Evolutionary conservation across 768 basidiomycete species (phyloP).

Genomic region (Boletus subparvulus): DNA sequence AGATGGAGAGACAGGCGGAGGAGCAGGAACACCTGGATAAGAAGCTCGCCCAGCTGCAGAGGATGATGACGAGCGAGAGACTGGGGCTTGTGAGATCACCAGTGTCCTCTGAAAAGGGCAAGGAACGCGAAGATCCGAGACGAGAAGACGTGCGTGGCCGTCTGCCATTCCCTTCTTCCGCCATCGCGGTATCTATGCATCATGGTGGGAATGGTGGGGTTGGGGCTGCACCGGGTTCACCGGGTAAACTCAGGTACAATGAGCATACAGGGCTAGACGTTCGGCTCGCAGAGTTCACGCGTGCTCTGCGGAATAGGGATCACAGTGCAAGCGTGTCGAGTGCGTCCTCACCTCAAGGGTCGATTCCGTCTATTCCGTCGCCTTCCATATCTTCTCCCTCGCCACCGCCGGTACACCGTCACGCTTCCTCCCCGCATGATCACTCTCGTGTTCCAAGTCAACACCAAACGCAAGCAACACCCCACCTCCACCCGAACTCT

Average conservation of each 20-base stretch:
- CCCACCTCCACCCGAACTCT: constrained; percentile 14
- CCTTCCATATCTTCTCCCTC: constrained; percentile 57
- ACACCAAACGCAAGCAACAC: constrained; percentile 2
- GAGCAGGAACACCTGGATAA: constrained; percentile 65
- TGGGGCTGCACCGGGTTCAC: constrained; percentile 23
- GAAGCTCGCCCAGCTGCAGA: constrained; percentile 68
- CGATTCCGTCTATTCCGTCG: constrained; percentile 80
- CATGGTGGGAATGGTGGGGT: background rate
- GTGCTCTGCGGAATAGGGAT: constrained; percentile 44
- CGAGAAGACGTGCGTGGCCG: constrained; percentile 45
- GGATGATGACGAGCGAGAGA: constrained; percentile 70
- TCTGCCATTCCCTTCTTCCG: constrained; percentile 20
- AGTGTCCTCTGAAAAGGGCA: constrained; percentile 38
- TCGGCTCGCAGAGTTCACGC: constrained; percentile 36
- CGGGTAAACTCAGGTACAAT: constrained; percentile 28
- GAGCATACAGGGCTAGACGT: constrained; percentile 30
- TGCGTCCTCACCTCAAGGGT: constrained; percentile 70
- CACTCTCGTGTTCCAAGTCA: constrained; percentile 1
- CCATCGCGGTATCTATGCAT: constrained; percentile 1
- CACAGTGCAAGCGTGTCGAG: constrained; percentile 75
- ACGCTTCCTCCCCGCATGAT: constrained; percentile 25
- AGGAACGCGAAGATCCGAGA: constrained; percentile 23
- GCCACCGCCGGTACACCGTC: constrained; percentile 31
- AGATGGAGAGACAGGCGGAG: constrained; percentile 63
- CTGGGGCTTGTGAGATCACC: constrained; percentile 61